Evolutionary conservation across 2,329 filamentous ascomycete genomes (phyloP).

Genomic region (Cercospora sp.): DNA sequence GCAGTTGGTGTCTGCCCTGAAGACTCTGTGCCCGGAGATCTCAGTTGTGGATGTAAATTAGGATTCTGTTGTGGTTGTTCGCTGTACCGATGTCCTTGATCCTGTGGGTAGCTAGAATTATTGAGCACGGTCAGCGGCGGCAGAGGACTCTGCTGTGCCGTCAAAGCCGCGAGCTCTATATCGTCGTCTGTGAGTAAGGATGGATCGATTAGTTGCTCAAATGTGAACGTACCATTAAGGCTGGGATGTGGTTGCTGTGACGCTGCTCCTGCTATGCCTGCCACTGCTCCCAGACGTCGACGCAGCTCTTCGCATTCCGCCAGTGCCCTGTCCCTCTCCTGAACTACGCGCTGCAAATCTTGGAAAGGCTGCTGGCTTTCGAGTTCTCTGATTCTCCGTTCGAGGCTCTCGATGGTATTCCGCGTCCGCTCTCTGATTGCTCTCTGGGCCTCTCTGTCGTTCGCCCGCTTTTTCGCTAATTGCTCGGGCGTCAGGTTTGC

Average conservation of each 20-base stretch:
- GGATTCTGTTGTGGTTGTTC: slow-evolving; percentile 23
- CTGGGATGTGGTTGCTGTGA: slow-evolving; percentile 22
- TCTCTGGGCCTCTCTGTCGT: slow-evolving; percentile 84
- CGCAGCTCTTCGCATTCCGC: slow-evolving; percentile 79
- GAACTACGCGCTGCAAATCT: slow-evolving; percentile 73
- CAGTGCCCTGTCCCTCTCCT: slow-evolving; percentile 68
- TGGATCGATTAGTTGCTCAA: slow-evolving; percentile 32
- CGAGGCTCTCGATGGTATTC: slow-evolving; percentile 73
- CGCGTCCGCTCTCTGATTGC: slow-evolving; percentile 82
- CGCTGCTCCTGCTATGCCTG: slow-evolving; percentile 31
- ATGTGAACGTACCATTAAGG: slow-evolving; percentile 35
- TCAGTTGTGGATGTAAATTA: slow-evolving; percentile 39
- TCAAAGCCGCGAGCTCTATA: slow-evolving; percentile 50
- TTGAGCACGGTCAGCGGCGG: slow-evolving; percentile 30
- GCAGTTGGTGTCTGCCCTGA: slow-evolving; percentile 20
- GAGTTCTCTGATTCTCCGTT: slow-evolving; percentile 71
- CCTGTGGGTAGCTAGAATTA: slow-evolving; percentile 13
- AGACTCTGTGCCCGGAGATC: slow-evolving; percentile 25
- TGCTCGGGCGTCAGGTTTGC: slow-evolving; percentile 86
- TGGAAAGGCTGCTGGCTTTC: slow-evolving; percentile 79
- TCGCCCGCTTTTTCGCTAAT: slow-evolving; percentile 84
- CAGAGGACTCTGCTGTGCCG: slow-evolving; percentile 47
- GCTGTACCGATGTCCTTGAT: slow-evolving; percentile 11
- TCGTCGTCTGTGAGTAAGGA: slow-evolving; percentile 32
- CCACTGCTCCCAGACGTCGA: slow-evolving; percentile 54